A percentile compares a stretch with the other conserved stretches of the same genome.
Evolutionary conservation across 2,329 filamentous ascomycete genomes (phyloP).

Genomic region (Xylariaceae sp.): DNA sequence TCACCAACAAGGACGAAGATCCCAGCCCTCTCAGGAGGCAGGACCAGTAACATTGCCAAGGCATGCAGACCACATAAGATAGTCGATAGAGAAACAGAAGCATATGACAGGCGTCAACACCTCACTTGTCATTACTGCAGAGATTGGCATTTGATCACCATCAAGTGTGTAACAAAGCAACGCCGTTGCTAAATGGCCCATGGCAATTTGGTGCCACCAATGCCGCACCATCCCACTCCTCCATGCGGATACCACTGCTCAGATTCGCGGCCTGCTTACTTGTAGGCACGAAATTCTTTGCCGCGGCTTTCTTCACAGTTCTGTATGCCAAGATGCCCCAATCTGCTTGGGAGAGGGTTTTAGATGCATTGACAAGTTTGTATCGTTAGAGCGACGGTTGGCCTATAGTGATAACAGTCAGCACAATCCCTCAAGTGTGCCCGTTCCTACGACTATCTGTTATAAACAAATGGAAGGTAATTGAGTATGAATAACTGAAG

Average conservation of each 20-base stretch:
- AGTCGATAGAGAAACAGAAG: too few species aligned
- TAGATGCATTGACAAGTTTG: too few species aligned
- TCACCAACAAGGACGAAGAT: conserved; percentile 8
- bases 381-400: too few species aligned
- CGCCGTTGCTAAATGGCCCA: background rate
- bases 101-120: conserved; percentile 2
- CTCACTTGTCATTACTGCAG: conserved; percentile 2
- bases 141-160: conserved; percentile 13
- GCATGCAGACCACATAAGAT: background rate
- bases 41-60: background rate
- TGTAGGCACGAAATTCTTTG: background rate
- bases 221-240: background rate
- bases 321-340: too few species aligned
- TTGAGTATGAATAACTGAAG: background rate
- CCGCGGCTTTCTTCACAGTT: too few species aligned
- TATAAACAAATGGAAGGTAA: background rate
- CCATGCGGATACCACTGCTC: background rate
- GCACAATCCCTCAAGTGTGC: too few species aligned
- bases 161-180: conserved; percentile 7
- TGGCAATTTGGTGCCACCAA: background rate
- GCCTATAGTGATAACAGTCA: too few species aligned
- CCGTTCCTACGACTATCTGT: too few species aligned
- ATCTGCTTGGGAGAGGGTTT: too few species aligned
- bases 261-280: background rate
- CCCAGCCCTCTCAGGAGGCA: conserved; percentile 3